phyloP scores from a whole-genome alignment of 306 rosid species.

The Cicer pinnatifidum region DNA sequence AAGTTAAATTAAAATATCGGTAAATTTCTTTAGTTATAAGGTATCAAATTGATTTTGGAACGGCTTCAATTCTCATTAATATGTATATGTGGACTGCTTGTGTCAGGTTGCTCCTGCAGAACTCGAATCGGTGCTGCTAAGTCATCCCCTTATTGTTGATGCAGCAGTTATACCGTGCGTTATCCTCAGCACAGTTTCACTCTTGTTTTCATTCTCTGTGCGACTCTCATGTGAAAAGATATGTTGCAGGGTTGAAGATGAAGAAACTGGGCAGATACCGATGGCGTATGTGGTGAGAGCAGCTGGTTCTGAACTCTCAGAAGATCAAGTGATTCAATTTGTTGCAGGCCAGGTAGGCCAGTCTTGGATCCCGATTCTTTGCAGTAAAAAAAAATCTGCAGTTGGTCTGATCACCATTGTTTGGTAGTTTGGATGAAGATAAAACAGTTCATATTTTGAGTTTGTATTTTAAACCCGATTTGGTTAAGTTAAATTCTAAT shows the following conservation, averaged over 20 bases:
- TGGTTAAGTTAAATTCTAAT: background rate
- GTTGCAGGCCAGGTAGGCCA: conserved; percentile 70
- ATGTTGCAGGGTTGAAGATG: conserved; percentile 73
- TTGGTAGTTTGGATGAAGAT: background rate
- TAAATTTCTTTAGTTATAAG: conserved; percentile 16
- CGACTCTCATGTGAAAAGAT: conserved; percentile 23
- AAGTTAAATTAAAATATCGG: background rate
- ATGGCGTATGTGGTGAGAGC: conserved; percentile 84
- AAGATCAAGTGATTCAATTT: conserved; percentile 78
- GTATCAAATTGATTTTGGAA: conserved; percentile 17
- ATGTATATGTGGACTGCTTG: conserved; percentile 5
- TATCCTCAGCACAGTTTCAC: conserved; percentile 2
- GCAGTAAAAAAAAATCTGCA: background rate
- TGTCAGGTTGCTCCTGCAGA: conserved; percentile 95
- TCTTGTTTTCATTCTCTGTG: conserved; percentile 31
- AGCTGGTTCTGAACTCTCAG: conserved; percentile 56
- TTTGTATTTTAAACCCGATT: background rate
- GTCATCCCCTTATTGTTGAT: conserved; percentile 79
- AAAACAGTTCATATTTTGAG: background rate
- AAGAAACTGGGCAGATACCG: conserved; percentile 86
- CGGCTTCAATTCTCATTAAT: conserved; percentile 1
- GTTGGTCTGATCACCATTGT: background rate
- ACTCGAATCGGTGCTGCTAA: conserved; percentile 76
- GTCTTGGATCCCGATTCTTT: background rate
- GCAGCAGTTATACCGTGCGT: conserved; percentile 90